Evolutionary conservation across 148 eudicot species (phyloP).

Genomic region (Arctostaphylos glauca): DNA sequence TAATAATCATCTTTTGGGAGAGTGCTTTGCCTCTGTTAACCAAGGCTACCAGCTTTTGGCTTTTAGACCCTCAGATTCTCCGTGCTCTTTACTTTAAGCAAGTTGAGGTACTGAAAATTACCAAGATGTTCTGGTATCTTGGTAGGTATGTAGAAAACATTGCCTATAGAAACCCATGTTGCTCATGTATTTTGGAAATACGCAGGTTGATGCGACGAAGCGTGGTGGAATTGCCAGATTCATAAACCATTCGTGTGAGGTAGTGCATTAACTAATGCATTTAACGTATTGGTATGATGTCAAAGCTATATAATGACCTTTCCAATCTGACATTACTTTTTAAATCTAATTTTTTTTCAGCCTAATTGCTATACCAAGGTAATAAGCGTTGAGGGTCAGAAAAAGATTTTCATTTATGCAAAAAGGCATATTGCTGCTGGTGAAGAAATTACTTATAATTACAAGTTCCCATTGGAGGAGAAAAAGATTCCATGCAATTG

Average conservation of each 20-base stretch:
- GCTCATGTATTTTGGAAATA: neutral
- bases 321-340: neutral
- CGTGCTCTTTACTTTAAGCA: too few relatives aligned
- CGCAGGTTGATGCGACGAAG: constrained; percentile 98
- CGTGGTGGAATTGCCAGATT: constrained; percentile 99
- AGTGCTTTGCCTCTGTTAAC: neutral
- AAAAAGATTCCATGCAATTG: constrained; percentile 92
- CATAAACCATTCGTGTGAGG: constrained; percentile 99
- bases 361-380: constrained; percentile 99
- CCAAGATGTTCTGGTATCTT: neutral
- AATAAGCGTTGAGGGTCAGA: constrained; percentile 88
- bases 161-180: neutral
- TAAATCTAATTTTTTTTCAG: constrained; percentile 36
- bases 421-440: constrained; percentile 84
- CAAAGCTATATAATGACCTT: neutral
- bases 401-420: constrained; percentile 95
- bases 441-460: constrained; percentile 91
- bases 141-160: neutral
- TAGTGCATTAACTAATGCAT: constrained; percentile 25
- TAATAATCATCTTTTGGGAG: neutral
- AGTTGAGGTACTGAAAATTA: neutral
- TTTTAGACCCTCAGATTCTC: neutral
- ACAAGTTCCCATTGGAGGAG: constrained; percentile 96
- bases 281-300: neutral
- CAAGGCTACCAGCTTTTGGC: neutral